Percentiles rank a stretch among this genome's conserved stretches.
phyloP scores from a whole-genome alignment of 2,329 filamentous ascomycete genomes.

The Aspergillus sp. region DNA sequence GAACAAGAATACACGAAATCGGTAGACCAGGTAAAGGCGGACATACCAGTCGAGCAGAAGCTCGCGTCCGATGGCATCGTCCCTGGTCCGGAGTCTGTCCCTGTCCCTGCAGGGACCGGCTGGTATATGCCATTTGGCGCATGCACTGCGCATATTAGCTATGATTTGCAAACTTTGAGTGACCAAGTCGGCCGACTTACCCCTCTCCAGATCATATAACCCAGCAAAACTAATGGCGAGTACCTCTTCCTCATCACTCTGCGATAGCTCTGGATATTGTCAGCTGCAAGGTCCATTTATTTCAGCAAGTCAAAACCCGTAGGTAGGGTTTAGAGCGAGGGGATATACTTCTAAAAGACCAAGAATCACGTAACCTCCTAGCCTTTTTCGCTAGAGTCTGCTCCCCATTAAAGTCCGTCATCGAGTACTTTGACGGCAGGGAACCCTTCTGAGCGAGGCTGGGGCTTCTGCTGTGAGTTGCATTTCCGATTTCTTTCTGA shows the following conservation, averaged over 20 bases:
- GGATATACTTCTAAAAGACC: constrained; percentile 27
- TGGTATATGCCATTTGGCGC: constrained; percentile 27
- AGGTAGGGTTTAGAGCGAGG: background rate
- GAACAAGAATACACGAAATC: background rate
- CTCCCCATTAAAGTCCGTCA: constrained; percentile 13
- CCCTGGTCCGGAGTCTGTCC: background rate
- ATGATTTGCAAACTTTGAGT: background rate
- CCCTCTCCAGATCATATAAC: constrained; percentile 30
- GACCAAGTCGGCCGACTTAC: constrained; percentile 8
- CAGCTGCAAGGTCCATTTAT: background rate
- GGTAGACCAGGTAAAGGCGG: background rate
- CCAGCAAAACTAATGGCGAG: constrained; percentile 31
- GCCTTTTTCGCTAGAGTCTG: constrained; percentile 23
- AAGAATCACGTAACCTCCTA: constrained; percentile 27
- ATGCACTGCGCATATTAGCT: constrained; percentile 23
- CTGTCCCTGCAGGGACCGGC: constrained; percentile 9
- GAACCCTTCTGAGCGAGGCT: constrained; percentile 20
- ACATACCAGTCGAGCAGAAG: constrained; percentile 19
- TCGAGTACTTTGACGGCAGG: constrained; percentile 16
- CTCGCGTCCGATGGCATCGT: constrained; percentile 11
- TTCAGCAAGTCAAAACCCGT: no score
- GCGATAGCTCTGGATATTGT: constrained; percentile 21
- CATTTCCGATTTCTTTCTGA: constrained; percentile 16
- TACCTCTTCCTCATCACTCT: constrained; percentile 31
- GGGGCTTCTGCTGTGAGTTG: constrained; percentile 19